Evolutionary conservation across 495 filamentous ascomycete species (phyloP), one percentile per base, ranked within the genome.

Genomic region (Podospora tetraspora): DNA sequence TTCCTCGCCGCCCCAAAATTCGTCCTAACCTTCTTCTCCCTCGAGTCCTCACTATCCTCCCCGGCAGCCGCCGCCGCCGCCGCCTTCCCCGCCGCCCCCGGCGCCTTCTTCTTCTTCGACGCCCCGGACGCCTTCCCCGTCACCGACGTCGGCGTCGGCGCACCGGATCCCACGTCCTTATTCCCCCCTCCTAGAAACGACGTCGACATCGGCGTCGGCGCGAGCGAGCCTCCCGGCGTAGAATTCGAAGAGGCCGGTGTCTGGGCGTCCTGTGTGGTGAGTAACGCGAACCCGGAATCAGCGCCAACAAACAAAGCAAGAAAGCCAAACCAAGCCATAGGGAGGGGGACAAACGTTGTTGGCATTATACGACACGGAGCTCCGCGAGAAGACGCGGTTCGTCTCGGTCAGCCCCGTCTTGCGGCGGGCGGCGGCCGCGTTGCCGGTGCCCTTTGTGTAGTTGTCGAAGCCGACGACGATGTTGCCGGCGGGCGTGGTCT

Each of bases 401-500:
- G 78, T 73, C 32, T 88, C 86, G 27, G 75, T 78, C 60, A 85
- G 69, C 3, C 79, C 82, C 56, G 79, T 81, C 70, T 83, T 83
- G 61, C 84, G 81, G 61, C 85, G 81, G 66, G 81, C 76, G 3
- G 83, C 84, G 3, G 76, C 78, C 7, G 79, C 76, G 29, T 75
- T 78, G 69, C 76, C 83, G 0, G 84, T 82, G 61, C 92, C 92
- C 76, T 99, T 99, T 81, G 97, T 94, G 79, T 97, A 98, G 71
- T 91, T 94, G 76, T 99, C 95, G 79, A 98, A 99, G 57, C 95
- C 95, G 69, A 89, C 91, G 79, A 99, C 93, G 75, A 99, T 98
- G 81, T 99, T 99, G 21, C 95, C 95, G 57, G 84, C 84, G 24
- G 90, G 91, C 19, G 92, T 96, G 70, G 93, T 92, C 78, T 96